Evolutionary conservation across 257 asterid genomes (phyloP).

Genomic region (Gynochthodes officinalis): DNA sequence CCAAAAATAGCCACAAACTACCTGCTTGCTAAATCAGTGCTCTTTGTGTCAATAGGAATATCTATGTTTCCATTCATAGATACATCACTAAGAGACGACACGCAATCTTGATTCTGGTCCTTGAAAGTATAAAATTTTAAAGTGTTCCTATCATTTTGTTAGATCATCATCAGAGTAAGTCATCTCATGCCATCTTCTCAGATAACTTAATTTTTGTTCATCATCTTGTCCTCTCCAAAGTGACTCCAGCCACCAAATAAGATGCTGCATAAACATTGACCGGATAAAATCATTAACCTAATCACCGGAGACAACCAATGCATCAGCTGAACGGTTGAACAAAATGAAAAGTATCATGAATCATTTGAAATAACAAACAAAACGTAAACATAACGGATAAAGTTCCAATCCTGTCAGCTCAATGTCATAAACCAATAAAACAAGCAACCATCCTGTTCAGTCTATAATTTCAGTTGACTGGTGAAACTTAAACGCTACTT

Average conservation of each 20-base stretch:
- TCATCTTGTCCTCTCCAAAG: conserved; percentile 4
- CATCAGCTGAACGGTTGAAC: neutral
- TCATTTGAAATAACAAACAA: neutral
- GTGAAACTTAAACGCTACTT: neutral
- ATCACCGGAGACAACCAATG: neutral
- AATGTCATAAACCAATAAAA: neutral
- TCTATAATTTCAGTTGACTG: neutral
- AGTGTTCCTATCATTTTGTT: neutral
- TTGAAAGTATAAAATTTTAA: neutral
- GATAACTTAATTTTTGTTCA: neutral
- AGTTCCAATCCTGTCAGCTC: neutral
- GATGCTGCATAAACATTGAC: conserved; percentile 1
- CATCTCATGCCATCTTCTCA: conserved; percentile 8
- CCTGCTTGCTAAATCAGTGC: conserved; percentile 49
- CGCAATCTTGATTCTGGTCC: neutral
- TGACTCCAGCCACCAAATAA: conserved; percentile 7
- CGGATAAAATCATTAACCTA: neutral
- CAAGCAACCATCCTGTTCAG: neutral
- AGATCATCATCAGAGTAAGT: neutral
- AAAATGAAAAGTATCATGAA: neutral
- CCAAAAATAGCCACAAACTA: conserved; percentile 21
- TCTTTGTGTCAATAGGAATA: conserved; percentile 29
- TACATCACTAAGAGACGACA: conserved; percentile 28
- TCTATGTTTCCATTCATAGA: conserved; percentile 47
- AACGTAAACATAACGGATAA: neutral